phyloP scores from a whole-genome alignment of 352 stramenopile genomes.

The Phytophthora pini region DNA sequence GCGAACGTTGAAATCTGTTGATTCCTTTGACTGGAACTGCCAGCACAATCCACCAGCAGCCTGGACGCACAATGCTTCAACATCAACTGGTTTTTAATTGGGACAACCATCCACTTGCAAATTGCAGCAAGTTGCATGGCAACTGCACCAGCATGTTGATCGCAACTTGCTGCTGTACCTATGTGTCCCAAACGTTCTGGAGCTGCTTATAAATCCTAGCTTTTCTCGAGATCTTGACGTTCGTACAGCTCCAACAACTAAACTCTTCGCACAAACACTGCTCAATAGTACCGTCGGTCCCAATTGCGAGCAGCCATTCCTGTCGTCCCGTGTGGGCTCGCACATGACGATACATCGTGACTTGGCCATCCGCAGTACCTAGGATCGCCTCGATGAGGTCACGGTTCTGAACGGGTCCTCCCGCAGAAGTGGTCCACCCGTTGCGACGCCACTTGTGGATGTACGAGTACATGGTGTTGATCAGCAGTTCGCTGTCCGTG shows the following conservation, averaged over 20 bases:
- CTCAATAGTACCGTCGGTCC: constrained; percentile 12
- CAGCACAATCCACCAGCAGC: constrained; percentile 31
- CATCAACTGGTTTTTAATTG: constrained; percentile 18
- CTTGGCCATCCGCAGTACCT: background rate
- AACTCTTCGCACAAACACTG: background rate
- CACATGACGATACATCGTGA: constrained; percentile 19
- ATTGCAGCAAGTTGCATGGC: background rate
- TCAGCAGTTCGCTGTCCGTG: constrained; percentile 19
- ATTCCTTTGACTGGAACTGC: constrained; percentile 11
- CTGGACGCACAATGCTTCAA: constrained; percentile 13
- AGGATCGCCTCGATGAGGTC: constrained; percentile 15
- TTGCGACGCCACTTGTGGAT: constrained; percentile 14
- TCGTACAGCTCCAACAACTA: constrained; percentile 1
- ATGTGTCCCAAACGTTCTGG: constrained; percentile 4
- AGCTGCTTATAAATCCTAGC: background rate
- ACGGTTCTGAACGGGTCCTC: constrained; percentile 20
- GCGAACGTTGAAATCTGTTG: constrained; percentile 9
- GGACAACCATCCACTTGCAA: constrained; percentile 2
- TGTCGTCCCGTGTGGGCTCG: constrained; percentile 7
- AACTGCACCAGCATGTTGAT: constrained; percentile 2
- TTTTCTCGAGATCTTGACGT: constrained; percentile 1
- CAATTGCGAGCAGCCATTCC: constrained; percentile 15
- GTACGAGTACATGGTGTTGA: constrained; percentile 12
- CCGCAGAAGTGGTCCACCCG: constrained; percentile 8
- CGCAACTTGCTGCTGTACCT: constrained; percentile 1